Evolutionary conservation across 345 rosid species (phyloP), one percentile per base, ranked within the genome.

Genomic region (Eucalyptus curtisii): DNA sequence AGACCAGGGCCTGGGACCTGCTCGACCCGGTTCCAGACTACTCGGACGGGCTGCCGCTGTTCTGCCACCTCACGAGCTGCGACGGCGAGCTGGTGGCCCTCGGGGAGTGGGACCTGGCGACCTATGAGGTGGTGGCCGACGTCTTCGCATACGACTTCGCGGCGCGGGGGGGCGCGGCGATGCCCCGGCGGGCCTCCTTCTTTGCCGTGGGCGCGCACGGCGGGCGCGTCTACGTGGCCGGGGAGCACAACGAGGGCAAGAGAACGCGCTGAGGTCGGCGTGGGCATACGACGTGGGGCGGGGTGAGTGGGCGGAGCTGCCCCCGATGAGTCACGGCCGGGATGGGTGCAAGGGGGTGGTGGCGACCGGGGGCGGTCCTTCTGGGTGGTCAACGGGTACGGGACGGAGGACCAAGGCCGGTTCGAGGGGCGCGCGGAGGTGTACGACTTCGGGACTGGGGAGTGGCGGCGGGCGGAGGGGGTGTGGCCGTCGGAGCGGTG

Each of bases 21-120:
- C 13, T 93, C n/a, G 91, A 90, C 30, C 91, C 91, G 76, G 52
- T 91, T n/a, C 93, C 93, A 1, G 47, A 86, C 16, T 91, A 90
- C 88, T 91, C 90, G 20, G 86, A 86, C 47, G 93, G 95, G 59
- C 90, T 93, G 64, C 94, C 94, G 3, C 47, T 92, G 86, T 94
- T 93, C 84, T 92, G 93, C 68, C 92, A 89, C 80, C 82, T 93
- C n/a, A 50, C 87, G 2, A 89, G 94, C 85, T 89, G 90, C 17
- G 93, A 90, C 44, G 93, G 95, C 71, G 89, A 91, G 89, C 90
- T 94, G 4, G 91, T 93, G 66, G 86, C 92, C n/a, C 79, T 94
- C 89, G 94, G 94, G 8, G 95, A 92, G 42, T 92, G 94, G 94
- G 93, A 94, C 87, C 94, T 92, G 19, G 88, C 15, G 61, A 93